Percentiles rank a stretch among this genome's conserved stretches.
These are phyloP conservation scores for Ogataea degrootiae DNA, from an alignment of 805 yeast genomes.

Conservation along the genomic window DNA sequence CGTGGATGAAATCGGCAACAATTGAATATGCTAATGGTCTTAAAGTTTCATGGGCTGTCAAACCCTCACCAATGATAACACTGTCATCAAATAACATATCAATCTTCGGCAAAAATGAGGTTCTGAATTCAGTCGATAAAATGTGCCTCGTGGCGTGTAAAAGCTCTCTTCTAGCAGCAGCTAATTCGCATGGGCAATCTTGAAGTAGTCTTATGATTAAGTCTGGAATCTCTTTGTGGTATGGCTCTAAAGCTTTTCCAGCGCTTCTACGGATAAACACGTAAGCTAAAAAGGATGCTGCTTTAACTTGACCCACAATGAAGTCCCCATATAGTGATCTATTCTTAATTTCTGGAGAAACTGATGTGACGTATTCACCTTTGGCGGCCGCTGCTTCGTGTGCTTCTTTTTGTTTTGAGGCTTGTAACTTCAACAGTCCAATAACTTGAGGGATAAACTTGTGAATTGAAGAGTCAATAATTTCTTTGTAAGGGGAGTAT, in stretches of 20 bases:
- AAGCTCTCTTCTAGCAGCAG: slow-evolving; percentile 87
- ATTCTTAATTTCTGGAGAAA: slow-evolving; percentile 71
- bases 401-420: slow-evolving; percentile 71
- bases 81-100: slow-evolving; percentile 82
- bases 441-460: slow-evolving; percentile 78
- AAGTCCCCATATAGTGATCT: slow-evolving; percentile 83
- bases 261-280: slow-evolving; percentile 83
- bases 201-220: slow-evolving; percentile 79
- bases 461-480: slow-evolving; percentile 68
- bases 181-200: slow-evolving; percentile 92
- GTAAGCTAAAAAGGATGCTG: slow-evolving; percentile 91
- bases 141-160: slow-evolving; percentile 93
- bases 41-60: slow-evolving; percentile 84
- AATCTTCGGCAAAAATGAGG: slow-evolving; percentile 77
- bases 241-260: slow-evolving; percentile 53
- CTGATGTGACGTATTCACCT: slow-evolving; percentile 60
- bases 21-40: slow-evolving; percentile 93
- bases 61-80: slow-evolving; percentile 86
- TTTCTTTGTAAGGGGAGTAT: slow-evolving; percentile 77
- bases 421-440: slow-evolving; percentile 68
- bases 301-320: slow-evolving; percentile 89
- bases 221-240: slow-evolving; percentile 72
- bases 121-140: slow-evolving; percentile 82
- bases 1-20: slow-evolving; percentile 93
- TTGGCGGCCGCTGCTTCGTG: slow-evolving; percentile 51